Evolutionary conservation across 768 basidiomycete species (phyloP).

Genomic region (Dendrothele bispora): DNA sequence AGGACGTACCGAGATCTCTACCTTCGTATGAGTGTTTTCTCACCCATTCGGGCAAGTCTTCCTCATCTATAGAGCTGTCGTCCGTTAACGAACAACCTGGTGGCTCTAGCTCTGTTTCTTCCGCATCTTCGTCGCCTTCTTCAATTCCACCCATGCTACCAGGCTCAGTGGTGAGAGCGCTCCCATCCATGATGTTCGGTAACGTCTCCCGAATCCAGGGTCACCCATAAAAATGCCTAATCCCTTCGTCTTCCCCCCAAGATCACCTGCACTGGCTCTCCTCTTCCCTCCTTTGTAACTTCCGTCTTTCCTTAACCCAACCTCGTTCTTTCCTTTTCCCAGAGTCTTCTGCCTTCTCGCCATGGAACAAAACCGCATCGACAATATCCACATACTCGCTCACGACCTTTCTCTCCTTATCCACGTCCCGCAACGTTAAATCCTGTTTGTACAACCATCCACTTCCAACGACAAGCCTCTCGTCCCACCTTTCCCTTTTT

Average conservation of each 20-base stretch:
- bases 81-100: too few relatives aligned
- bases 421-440: constrained; percentile 50
- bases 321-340: constrained; percentile 42
- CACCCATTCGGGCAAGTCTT: constrained; percentile 80
- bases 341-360: too few relatives aligned
- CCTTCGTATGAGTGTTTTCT: constrained; percentile 52
- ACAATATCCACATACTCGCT: constrained; percentile 71
- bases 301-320: constrained; percentile 48
- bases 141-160: constrained; percentile 50
- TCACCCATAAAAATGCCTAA: constrained; percentile 17
- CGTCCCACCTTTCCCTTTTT: constrained; percentile 78
- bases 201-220: constrained; percentile 52
- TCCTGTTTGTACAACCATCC: constrained; percentile 84
- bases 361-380: constrained; percentile 76
- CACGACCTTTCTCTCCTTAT: constrained; percentile 58
- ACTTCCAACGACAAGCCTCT: constrained; percentile 73
- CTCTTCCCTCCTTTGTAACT: constrained; percentile 46
- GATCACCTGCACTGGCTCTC: constrained; percentile 49
- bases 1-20: constrained; percentile 57
- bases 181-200: constrained; percentile 42
- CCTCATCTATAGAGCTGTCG: constrained; percentile 55
- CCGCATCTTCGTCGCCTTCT: constrained; percentile 32
- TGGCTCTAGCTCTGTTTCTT: constrained; percentile 26
- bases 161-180: constrained; percentile 57
- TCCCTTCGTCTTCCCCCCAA: constrained; percentile 24